These are phyloP conservation scores for Boletus edulis DNA, from an alignment of 768 basidiomycete species.

Conservation along the genomic window DNA sequence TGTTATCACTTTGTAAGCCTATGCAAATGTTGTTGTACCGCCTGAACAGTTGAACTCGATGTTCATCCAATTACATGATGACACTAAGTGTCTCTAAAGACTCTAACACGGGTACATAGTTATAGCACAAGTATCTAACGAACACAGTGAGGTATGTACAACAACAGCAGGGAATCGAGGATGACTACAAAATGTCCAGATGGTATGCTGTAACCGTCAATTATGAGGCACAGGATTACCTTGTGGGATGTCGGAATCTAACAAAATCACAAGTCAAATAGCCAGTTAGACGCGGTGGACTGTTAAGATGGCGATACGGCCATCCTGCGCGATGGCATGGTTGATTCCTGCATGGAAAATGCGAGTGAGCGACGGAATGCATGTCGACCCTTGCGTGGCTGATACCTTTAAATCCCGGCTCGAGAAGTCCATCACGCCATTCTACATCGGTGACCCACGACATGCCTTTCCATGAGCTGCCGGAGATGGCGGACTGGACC, in stretches of 20 bases:
- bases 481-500: constrained; percentile 61
- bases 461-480: constrained; percentile 58
- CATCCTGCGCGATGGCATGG: constrained; percentile 80
- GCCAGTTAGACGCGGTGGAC: constrained; percentile 45
- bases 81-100: no score
- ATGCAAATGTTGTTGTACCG: constrained; percentile 18
- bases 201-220: constrained; percentile 14
- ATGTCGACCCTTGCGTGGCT: not conserved
- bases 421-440: constrained; percentile 68
- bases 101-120: not conserved
- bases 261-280: not conserved
- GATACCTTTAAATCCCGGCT: constrained; percentile 66
- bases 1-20: constrained; percentile 9
- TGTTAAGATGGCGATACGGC: constrained; percentile 75
- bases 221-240: not conserved
- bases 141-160: constrained; percentile 9
- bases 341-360: constrained; percentile 56
- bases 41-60: no score
- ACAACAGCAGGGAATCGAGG: constrained; percentile 4
- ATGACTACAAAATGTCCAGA: constrained; percentile 2
- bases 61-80: no score
- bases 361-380: not conserved
- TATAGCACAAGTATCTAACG: not conserved
- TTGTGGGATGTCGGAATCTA: not conserved
- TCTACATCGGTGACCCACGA: constrained; percentile 79